Evolutionary conservation across 805 yeast species (phyloP), one percentile per base, ranked within the genome.

Genomic region (Starmera amethionina): DNA sequence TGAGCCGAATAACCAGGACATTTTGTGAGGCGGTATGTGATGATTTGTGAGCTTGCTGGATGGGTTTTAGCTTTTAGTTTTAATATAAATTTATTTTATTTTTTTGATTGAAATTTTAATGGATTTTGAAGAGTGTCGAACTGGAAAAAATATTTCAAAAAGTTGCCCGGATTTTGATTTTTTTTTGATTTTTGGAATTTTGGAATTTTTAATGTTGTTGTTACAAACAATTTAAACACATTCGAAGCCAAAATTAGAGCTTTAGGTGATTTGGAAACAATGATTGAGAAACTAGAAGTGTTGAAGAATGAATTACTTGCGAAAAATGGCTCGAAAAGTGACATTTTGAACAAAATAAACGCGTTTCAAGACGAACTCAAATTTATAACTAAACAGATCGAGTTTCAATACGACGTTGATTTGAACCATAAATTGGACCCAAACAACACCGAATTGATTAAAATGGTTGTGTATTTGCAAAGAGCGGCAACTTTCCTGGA

Each of bases 1-100:
- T 22, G 52, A 43, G 13, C 60, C 58, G 33, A 54, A 55, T 35
- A 55, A 43, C 59, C 59, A 55, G 40, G 59, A 55, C 59, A 54
- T 55, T 36, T 42, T 46, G 7, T 42, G 27, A 16, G 27, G 5
- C 27, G 5, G 27, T 22, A 4, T 22, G 9, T 5, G 9, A 22
- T 22, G 27, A 22, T 22, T 22, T 22, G 6, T 22, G 27, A 8
- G 27, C 9, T 22, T 22, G 27, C 27, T 22, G 6, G 27, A 6
- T 22, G 27, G 27, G 5, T 7, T 22, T 22, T 22, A n/a, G n/a
- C n/a, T n/a, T n/a, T n/a, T n/a, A n/a, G n/a, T n/a, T n/a, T n/a
- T n/a, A n/a, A n/a, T n/a, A n/a, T n/a, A n/a, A 22, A 22, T 22
- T 22, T 22, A 22, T 22, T 22, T 22, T 7, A 22, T 5, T 22